These are phyloP conservation scores for Psilocybe mexicana DNA, from an alignment of 1,284 basidiomycete species.

Conservation along the genomic window DNA sequence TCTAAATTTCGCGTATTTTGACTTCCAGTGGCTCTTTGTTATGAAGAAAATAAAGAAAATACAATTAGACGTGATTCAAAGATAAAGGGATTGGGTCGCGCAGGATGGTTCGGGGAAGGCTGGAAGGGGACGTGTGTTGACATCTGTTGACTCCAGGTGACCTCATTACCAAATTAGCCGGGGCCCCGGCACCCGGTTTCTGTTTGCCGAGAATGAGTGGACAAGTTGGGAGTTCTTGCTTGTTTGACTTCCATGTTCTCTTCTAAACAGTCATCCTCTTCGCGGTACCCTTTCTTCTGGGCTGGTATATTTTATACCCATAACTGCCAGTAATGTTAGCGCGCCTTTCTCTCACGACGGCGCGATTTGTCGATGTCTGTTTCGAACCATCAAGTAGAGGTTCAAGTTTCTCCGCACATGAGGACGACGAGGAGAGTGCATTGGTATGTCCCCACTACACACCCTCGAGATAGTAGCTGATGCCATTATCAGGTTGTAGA, in stretches of 20 bases:
- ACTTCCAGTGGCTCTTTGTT: background rate
- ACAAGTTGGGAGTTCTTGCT: background rate
- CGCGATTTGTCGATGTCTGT: constrained; percentile 25
- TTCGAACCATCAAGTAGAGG: constrained; percentile 12
- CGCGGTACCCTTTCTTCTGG: background rate
- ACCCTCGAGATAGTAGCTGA: background rate
- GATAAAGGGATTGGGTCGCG: background rate
- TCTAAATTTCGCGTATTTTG: background rate
- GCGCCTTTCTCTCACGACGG: constrained; percentile 18
- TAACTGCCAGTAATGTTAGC: constrained; percentile 25
- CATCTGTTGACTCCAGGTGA: too few relatives aligned
- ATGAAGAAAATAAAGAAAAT: background rate
- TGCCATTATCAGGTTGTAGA: constrained; percentile 31
- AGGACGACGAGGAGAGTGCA: constrained; percentile 23
- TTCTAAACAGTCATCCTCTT: background rate
- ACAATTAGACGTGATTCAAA: background rate
- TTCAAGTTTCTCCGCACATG: constrained; percentile 16
- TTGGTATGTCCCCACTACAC: constrained; percentile 13
- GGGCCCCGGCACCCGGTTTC: background rate
- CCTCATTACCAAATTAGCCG: background rate
- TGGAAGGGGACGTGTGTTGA: background rate
- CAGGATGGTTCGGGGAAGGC: background rate
- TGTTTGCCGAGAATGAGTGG: background rate
- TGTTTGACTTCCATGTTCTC: background rate
- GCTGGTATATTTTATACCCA: background rate